Evolutionary conservation across 164 flowering plant genomes (phyloP).

Genomic region (Liquidambar formosana): DNA sequence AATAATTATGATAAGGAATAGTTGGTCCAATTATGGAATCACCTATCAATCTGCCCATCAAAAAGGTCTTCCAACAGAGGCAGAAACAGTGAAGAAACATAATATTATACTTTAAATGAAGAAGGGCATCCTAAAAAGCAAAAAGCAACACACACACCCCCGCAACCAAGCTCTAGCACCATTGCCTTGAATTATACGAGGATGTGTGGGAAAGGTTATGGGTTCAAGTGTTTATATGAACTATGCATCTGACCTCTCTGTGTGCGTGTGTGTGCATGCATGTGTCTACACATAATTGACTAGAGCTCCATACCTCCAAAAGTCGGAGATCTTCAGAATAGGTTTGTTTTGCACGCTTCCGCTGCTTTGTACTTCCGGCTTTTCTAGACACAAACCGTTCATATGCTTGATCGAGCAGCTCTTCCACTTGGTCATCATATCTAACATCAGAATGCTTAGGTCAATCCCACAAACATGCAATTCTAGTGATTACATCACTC

Average conservation of each 20-base stretch:
- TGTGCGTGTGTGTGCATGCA: neutral
- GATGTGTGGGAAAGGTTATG: neutral
- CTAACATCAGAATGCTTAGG: conserved; percentile 34
- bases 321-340: conserved; percentile 47
- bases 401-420: conserved; percentile 77
- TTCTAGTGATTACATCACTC: neutral
- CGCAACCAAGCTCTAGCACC: no score
- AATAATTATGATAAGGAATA: no score
- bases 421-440: conserved; percentile 75
- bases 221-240: neutral
- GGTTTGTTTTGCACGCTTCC: conserved; percentile 68
- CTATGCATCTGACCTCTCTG: no score
- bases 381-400: conserved; percentile 58
- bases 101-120: no score
- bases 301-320: conserved; percentile 49
- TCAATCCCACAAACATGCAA: neutral
- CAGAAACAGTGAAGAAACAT: no score
- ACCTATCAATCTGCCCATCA: no score
- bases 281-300: neutral
- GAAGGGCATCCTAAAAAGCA: no score
- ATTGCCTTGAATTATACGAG: no score
- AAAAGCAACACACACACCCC: no score
- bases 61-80: no score
- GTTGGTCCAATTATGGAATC: no score
- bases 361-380: conserved; percentile 73